phyloP scores from a whole-genome alignment of 78 protist species.

The Kipferlia bialata region DNA sequence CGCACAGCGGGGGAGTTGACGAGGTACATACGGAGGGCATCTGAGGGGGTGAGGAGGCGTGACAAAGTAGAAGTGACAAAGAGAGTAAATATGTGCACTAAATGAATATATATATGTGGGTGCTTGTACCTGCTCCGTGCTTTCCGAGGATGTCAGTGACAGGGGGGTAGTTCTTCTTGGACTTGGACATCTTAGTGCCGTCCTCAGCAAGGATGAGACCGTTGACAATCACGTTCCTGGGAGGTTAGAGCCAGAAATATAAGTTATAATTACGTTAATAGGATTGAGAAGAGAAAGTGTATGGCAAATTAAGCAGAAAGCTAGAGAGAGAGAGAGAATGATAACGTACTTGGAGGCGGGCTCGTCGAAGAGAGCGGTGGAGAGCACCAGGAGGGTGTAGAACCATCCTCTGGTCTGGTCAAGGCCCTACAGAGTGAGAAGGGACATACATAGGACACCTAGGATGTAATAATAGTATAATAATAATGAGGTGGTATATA shows the following conservation, averaged over 20 bases:
- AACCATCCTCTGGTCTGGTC: conserved; percentile 95
- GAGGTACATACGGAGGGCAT: conserved; percentile 61
- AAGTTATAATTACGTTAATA: no score
- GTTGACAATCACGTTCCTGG: conserved; percentile 53
- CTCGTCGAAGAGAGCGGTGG: conserved; percentile 85
- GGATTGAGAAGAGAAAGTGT: no score
- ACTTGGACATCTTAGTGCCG: conserved; percentile 92
- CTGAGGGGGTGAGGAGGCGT: no score
- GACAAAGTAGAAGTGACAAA: neutral
- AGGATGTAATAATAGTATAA: neutral
- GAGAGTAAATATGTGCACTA: neutral
- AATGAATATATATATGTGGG: conserved; percentile 8
- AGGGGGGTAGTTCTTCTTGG: conserved; percentile 92
- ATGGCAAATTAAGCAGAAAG: no score
- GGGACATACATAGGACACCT: no score
- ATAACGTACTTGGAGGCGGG: conserved; percentile 92
- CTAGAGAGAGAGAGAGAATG: no score
- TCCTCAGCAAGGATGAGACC: conserved; percentile 95
- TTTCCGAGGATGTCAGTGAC: conserved; percentile 56
- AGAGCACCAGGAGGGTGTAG: conserved; percentile 94
- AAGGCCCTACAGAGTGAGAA: no score
- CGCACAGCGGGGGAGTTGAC: conserved; percentile 93
- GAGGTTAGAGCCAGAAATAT: no score
- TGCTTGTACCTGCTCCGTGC: conserved; percentile 95
- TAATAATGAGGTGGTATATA: no score